Percentiles rank a stretch among this genome's conserved stretches.
Conservation (phyloP, 192 early-diverging fungal species). For the Umbelopsis isabellina region DNA sequence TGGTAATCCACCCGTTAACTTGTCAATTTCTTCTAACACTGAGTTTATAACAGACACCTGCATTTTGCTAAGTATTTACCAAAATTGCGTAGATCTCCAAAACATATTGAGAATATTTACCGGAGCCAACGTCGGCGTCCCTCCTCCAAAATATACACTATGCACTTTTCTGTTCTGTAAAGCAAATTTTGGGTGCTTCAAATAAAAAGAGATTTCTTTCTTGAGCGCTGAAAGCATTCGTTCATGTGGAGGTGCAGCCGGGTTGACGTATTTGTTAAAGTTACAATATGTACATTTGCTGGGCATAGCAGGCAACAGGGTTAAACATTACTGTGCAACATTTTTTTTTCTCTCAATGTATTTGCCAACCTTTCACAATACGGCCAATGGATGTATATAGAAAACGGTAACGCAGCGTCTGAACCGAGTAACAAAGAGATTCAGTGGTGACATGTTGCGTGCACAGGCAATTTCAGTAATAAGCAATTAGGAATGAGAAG, state of each 20-base stretch:
- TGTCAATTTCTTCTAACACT: conserved; percentile 41
- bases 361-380: conserved; percentile 52
- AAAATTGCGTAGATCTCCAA: not conserved
- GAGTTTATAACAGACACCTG: conserved; percentile 47
- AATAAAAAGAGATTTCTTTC: conserved; percentile 42
- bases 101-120: not conserved
- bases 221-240: conserved; percentile 44
- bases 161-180: conserved; percentile 38
- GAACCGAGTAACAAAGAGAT: not conserved
- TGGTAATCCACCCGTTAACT: conserved; percentile 27
- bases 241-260: conserved; percentile 43
- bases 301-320: not conserved
- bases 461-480: too few species aligned
- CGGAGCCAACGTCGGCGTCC: conserved; percentile 44
- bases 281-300: conserved; percentile 64
- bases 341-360: not conserved
- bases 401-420: conserved; percentile 30
- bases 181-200: conserved; percentile 35
- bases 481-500: too few species aligned
- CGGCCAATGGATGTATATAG: conserved; percentile 62
- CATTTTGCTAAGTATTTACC: not conserved
- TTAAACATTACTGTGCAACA: not conserved
- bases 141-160: conserved; percentile 61
- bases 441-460: not conserved
- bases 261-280: conserved; percentile 62